A percentile compares a stretch with the other conserved stretches of the same genome.
These are phyloP conservation scores for Blastobotrys raffinosifermentans DNA, from an alignment of 1,139 yeast species.

Conservation along the genomic window DNA sequence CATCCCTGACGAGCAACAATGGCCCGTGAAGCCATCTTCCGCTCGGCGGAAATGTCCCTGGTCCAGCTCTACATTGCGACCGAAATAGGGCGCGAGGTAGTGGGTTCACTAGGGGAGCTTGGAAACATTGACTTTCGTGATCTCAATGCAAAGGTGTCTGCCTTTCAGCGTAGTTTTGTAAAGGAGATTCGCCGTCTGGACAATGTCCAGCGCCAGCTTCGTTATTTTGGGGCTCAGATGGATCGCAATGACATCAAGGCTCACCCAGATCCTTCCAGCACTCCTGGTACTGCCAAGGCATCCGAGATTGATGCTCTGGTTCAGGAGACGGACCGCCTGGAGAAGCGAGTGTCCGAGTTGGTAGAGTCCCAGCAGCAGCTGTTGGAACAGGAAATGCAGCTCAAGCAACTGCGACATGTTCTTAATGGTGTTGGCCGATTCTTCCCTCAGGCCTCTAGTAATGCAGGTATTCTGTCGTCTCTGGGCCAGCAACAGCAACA, in stretches of 20 bases:
- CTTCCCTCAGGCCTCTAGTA: conserved; percentile 22
- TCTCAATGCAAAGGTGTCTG: conserved; percentile 61
- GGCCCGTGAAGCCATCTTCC: conserved; percentile 11
- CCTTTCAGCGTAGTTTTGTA: conserved; percentile 87
- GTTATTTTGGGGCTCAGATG: conserved; percentile 32
- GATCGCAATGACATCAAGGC: conserved; percentile 23
- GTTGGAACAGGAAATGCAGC: conserved; percentile 48
- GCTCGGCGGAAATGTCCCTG: conserved; percentile 93
- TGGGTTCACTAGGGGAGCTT: conserved; percentile 74
- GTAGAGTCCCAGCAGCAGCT: conserved; percentile 51
- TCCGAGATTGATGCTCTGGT: conserved; percentile 72
- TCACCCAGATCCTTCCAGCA: conserved; percentile 13
- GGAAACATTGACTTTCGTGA: conserved; percentile 91
- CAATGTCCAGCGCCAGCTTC: conserved; percentile 56
- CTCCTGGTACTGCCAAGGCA: conserved; percentile 43
- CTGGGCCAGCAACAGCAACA: too few relatives aligned
- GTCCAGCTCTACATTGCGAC: conserved; percentile 89
- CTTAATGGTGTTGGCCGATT: conserved; percentile 64
- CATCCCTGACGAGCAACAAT: too few relatives aligned
- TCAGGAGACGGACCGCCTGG: conserved; percentile 57
- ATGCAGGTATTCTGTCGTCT: not conserved
- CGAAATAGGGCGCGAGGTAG: conserved; percentile 85
- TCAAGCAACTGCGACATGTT: conserved; percentile 62
- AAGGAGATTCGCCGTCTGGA: conserved; percentile 68
- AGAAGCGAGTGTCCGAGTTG: conserved; percentile 52